These are phyloP conservation scores for Hypomyces perniciosus DNA, from an alignment of 2,329 filamentous ascomycete species.

Conservation along the genomic window DNA sequence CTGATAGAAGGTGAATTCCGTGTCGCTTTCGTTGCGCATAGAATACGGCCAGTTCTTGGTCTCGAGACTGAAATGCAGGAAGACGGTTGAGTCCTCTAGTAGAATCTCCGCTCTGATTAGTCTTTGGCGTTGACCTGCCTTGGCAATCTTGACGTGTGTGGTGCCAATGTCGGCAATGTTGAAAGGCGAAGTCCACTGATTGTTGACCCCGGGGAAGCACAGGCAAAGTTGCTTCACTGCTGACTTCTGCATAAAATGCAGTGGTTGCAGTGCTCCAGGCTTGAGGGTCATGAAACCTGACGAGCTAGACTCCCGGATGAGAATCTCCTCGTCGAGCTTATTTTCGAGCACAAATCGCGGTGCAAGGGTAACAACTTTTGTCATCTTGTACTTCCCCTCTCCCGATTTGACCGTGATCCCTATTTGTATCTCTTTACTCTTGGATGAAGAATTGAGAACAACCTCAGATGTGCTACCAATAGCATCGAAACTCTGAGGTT, in stretches of 20 bases:
- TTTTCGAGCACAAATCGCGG: slow-evolving; percentile 94
- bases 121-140: slow-evolving; percentile 80
- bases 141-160: slow-evolving; percentile 88
- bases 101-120: slow-evolving; percentile 83
- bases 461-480: slow-evolving; percentile 91
- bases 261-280: slow-evolving; percentile 71
- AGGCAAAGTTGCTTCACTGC: slow-evolving; percentile 83
- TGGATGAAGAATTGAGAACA: slow-evolving; percentile 70
- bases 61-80: slow-evolving; percentile 84
- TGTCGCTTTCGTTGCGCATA: slow-evolving; percentile 96
- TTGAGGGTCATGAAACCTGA: slow-evolving; percentile 76
- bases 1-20: slow-evolving; percentile 95
- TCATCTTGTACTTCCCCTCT: slow-evolving; percentile 96
- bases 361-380: slow-evolving; percentile 87
- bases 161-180: slow-evolving; percentile 94
- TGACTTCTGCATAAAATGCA: slow-evolving; percentile 83
- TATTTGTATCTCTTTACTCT: slow-evolving; percentile 77
- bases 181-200: slow-evolving; percentile 96
- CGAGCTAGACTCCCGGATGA: slow-evolving; percentile 86
- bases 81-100: slow-evolving; percentile 89
- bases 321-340: slow-evolving; percentile 79
- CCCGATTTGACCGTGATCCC: slow-evolving; percentile 86
- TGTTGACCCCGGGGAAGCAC: slow-evolving; percentile 89
- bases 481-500: slow-evolving; percentile 94
- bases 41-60: slow-evolving; percentile 97